Evolutionary conservation across 441 rosid genomes (phyloP), one percentile per base, ranked within the genome.

Genomic region (Gossypium aridum): DNA sequence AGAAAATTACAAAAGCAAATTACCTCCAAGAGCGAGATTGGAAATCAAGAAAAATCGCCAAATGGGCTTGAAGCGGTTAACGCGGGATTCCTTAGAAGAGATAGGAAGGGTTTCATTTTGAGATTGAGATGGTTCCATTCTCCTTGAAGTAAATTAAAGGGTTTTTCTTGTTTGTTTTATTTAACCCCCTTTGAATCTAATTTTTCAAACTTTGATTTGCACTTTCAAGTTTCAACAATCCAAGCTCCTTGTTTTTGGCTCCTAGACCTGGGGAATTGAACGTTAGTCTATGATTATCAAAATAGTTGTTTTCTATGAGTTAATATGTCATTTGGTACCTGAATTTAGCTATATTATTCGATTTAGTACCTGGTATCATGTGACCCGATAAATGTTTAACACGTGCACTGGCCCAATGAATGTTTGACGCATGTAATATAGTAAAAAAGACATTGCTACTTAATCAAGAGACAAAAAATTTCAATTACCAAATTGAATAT

Each of bases 21-120:
- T 7, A 94, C 96, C 97, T 81, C 89, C 97, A 61, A 94, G 85
- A 51, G 88, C 98, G 56, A 94, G 78, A 83, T 94, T 92, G 61
- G 84, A 87, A 77, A 92, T 85, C 88, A 94, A 75, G 76, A 91
- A 83, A 77, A 80, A 39, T 23, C 98, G 91, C 97, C 96, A 89
- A 13, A 87, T 72, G 69, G 87, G 77, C 82, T 83, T 89, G 67
- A 53, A 83, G 7, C 89, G 87, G 76, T 71, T 78, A 2, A 83
- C 64, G 23, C 66, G 75, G 8, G 81, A 71, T 77, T 85, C 88
- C 47, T 47, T 67, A 9, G 65, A 26, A 61, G 65, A 14, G 12
- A 61, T 7, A 5, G 37, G 19, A 61, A 9, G 10, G 10, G 65
- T 4, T 61, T 61, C 65, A 7, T 13, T 26, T 28, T 28, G 43